A percentile compares a stretch with the other conserved stretches of the same genome.
Conservation (phyloP, 345 rosid genomes). For the Salix purpurea region DNA sequence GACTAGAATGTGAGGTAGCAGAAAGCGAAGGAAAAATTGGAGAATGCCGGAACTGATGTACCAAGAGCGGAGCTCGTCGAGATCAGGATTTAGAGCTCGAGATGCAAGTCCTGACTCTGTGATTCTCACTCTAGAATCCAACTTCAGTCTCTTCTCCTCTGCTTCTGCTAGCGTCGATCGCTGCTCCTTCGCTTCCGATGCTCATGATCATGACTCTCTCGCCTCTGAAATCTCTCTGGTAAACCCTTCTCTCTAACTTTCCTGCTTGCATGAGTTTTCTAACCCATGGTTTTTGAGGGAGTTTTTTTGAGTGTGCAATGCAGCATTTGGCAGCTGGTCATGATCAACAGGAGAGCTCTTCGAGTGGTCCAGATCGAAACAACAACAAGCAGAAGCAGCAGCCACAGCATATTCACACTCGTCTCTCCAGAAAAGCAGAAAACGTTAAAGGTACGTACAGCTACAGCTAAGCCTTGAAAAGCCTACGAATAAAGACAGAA, state of each 20-base stretch:
- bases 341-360: slow-evolving; percentile 44
- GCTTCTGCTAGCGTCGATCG: slow-evolving; percentile 88
- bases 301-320: slow-evolving; percentile 7
- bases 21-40: too few relatives aligned
- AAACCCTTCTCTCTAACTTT: background rate
- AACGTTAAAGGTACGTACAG: slow-evolving; percentile 57
- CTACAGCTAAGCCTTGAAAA: background rate
- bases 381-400: slow-evolving; percentile 41
- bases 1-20: slow-evolving; percentile 13
- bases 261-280: slow-evolving; percentile 5
- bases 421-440: slow-evolving; percentile 46
- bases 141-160: slow-evolving; percentile 80
- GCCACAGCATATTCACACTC: slow-evolving; percentile 8
- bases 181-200: slow-evolving; percentile 82
- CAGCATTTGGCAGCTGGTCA: slow-evolving; percentile 57
- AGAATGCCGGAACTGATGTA: slow-evolving; percentile 45
- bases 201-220: slow-evolving; percentile 61
- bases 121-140: slow-evolving; percentile 73
- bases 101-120: slow-evolving; percentile 84
- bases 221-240: slow-evolving; percentile 72
- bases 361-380: slow-evolving; percentile 59
- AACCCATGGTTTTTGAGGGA: background rate
- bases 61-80: slow-evolving; percentile 31
- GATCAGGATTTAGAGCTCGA: slow-evolving; percentile 43
- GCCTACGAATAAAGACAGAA: background rate